Evolutionary conservation across 2,329 filamentous ascomycete genomes (phyloP), one percentile per base, ranked within the genome.

Genomic region (Epichloe coenophiala): DNA sequence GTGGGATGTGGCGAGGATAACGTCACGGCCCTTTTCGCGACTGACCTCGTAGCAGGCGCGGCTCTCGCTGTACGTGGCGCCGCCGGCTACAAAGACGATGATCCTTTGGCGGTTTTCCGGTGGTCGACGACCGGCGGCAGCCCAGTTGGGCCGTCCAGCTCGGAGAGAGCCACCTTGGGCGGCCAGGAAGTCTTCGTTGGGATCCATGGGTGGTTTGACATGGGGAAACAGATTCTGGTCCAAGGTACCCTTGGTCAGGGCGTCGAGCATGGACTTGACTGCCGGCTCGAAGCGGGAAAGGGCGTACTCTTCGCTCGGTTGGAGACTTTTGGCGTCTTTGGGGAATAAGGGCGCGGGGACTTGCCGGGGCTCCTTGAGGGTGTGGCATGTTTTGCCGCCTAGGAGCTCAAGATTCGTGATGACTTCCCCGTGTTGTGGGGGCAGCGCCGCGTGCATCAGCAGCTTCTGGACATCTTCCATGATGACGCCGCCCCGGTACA

Each of bases 121-220:
- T 75, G 80, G 53, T 72, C 82, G 78, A 44, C 84, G 77, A 42
- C 88, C 83, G 9, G 86, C 84, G 49, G 88, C 87, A 2, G 93
- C 93, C 93, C 93, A 98, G 41, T 90, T 95, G 2, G 91, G 93
- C 61, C 95, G 94, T 15, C 89, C 89, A 9, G 88, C 87, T 52
- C 93, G 85, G 23, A 98, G 76, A 13, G 91, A 97, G 12, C 86
- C 80, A 56, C 86, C 77, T 27, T 77, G 69, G 3, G 69, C 72
- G 5, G 74, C 71, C 43, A 78, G 61, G 38, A 78, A 68, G 53
- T 83, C 78, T 51, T 79, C 76, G 54, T 78, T 77, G 15, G 75
- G 72, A 57, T 84, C 81, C 40, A 81, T 68, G 5, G 84, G 82
- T 4, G 84, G 83, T 54, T 85, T 83, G 52, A 84, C 80, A 54